Conservation (phyloP, 2,329 filamentous ascomycete species). For the Didymella pinodella region DNA sequence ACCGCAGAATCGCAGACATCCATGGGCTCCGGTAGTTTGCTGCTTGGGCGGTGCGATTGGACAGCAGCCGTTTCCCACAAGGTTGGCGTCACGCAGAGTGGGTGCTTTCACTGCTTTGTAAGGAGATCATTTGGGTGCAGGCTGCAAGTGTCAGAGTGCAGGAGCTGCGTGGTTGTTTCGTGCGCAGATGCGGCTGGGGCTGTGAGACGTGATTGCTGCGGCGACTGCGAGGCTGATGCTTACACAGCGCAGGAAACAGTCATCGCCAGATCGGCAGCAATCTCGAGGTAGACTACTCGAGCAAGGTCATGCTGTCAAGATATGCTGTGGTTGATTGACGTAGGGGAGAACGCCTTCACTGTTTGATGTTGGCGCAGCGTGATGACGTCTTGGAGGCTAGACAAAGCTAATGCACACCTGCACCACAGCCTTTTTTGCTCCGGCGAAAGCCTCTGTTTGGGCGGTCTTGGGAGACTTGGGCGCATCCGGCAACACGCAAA, state of each 20-base stretch:
- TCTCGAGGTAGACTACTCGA: neutral
- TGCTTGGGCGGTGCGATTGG: slow-evolving; percentile 23
- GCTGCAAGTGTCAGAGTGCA: slow-evolving; percentile 9
- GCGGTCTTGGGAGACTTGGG: slow-evolving; percentile 13
- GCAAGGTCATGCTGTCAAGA: neutral
- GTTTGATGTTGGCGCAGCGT: slow-evolving; percentile 22
- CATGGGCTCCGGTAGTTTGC: slow-evolving; percentile 16
- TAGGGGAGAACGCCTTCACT: slow-evolving; percentile 16
- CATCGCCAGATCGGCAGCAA: slow-evolving; percentile 2
- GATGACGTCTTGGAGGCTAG: slow-evolving; percentile 35
- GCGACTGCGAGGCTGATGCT: slow-evolving; percentile 29
- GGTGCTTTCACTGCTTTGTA: neutral
- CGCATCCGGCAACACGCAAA: slow-evolving; percentile 14
- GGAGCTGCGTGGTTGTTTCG: slow-evolving; percentile 12
- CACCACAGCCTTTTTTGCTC: slow-evolving; percentile 22
- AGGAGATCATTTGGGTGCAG: slow-evolving; percentile 17
- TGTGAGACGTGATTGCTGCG: slow-evolving; percentile 33
- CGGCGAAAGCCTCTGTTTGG: slow-evolving; percentile 14
- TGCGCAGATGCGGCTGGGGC: slow-evolving; percentile 19
- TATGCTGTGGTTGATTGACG: slow-evolving; percentile 18
- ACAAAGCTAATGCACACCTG: slow-evolving; percentile 25
- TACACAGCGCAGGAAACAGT: slow-evolving; percentile 17
- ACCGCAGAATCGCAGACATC: neutral
- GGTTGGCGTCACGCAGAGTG: slow-evolving; percentile 12
- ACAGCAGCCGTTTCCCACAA: neutral